Percentiles rank a stretch among this genome's conserved stretches.
phyloP scores from a whole-genome alignment of 2,329 filamentous ascomycete genomes.

The Leptographium flavum region DNA sequence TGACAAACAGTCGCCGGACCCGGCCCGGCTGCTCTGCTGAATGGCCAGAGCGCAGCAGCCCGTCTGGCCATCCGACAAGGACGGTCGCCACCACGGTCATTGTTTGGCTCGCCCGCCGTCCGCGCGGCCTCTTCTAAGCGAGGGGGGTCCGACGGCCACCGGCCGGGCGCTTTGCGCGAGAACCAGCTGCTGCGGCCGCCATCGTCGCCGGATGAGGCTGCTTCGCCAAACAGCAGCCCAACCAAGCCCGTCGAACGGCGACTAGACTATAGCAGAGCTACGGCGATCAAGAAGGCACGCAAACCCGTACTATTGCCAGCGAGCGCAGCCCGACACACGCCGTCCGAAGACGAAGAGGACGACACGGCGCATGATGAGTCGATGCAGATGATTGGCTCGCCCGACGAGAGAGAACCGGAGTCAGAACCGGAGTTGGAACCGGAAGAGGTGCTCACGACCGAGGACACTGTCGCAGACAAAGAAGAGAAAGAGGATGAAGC shows the following conservation, averaged over 20 bases:
- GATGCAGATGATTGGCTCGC: too few species aligned
- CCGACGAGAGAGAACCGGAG: conserved; percentile 7
- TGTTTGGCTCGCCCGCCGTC: conserved; percentile 45
- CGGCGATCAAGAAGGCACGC: conserved; percentile 13
- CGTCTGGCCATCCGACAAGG: conserved; percentile 32
- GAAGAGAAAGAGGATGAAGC: conserved; percentile 8
- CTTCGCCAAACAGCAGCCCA: conserved; percentile 16
- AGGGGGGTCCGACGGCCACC: conserved; percentile 11
- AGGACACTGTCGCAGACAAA: too few species aligned
- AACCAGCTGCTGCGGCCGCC: conserved; percentile 42
- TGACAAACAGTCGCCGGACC: conserved; percentile 31
- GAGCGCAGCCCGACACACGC: conserved; percentile 4
- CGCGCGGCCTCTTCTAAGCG: conserved; percentile 11
- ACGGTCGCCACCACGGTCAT: conserved; percentile 50
- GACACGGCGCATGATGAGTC: conserved; percentile 13
- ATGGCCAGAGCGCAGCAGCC: conserved; percentile 30
- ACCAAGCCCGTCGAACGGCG: conserved; percentile 33
- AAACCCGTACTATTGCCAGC: conserved; percentile 3
- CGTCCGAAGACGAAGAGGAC: conserved; percentile 14
- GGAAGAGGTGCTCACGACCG: conserved; percentile 16
- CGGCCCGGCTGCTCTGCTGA: conserved; percentile 38
- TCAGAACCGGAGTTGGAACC: conserved; percentile 11
- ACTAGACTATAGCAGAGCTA: conserved; percentile 33
- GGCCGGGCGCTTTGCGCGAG: conserved; percentile 6
- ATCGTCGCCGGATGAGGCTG: conserved; percentile 30